Evolutionary conservation across 2,329 filamentous ascomycete species (phyloP).

Genomic region (Xylaria sp.): DNA sequence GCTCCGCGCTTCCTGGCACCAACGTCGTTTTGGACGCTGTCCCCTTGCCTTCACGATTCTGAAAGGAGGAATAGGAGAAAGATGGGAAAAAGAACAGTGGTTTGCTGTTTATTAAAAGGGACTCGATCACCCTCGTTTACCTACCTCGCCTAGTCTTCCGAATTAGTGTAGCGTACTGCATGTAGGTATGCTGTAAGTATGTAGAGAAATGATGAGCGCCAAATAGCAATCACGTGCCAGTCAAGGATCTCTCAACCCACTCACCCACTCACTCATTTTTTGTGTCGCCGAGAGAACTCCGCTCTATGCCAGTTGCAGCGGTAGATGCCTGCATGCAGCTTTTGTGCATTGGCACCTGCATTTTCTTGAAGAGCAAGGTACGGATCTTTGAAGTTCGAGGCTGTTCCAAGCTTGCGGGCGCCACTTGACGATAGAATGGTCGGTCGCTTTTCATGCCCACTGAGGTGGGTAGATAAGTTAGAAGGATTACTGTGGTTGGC

Average conservation of each 20-base stretch:
- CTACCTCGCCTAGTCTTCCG: neutral
- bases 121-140: neutral
- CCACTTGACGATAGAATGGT: neutral
- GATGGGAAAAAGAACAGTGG: constrained; percentile 2
- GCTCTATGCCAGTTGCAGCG: constrained; percentile 6
- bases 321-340: constrained; percentile 19
- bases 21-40: constrained; percentile 16
- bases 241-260: neutral
- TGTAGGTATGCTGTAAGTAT: neutral
- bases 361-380: constrained; percentile 6
- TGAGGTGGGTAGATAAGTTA: neutral
- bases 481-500: neutral
- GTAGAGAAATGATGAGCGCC: neutral
- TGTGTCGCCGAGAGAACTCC: constrained; percentile 11
- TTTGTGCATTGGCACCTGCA: constrained; percentile 17
- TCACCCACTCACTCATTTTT: neutral
- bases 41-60: neutral
- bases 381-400: neutral
- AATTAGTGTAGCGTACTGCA: neutral
- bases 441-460: neutral
- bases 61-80: neutral
- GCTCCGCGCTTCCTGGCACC: constrained; percentile 30
- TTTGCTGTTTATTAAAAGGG: neutral
- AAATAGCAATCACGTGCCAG: neutral
- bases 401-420: constrained; percentile 10